Conservation (phyloP, 495 filamentous ascomycete genomes). For the Penicillium argentinense region DNA sequence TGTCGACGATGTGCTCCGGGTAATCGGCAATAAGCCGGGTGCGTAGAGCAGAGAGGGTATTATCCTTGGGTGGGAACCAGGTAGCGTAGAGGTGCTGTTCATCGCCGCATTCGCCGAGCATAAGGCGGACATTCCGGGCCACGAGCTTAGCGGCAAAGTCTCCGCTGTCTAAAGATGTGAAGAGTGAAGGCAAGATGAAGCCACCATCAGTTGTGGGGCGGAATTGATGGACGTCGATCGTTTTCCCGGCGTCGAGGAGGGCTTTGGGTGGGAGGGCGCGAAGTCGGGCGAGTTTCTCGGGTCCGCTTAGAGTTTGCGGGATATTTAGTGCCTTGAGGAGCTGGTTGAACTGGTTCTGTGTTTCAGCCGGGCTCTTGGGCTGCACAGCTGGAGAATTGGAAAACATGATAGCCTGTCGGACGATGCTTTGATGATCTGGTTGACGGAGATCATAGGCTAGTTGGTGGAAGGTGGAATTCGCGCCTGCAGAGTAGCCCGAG, state of each 20-base stretch:
- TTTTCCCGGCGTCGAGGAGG: slow-evolving; percentile 41
- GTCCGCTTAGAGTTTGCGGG: slow-evolving; percentile 33
- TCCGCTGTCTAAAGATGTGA: slow-evolving; percentile 48
- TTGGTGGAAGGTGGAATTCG: slow-evolving; percentile 63
- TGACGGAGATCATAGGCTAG: slow-evolving; percentile 54
- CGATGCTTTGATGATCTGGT: slow-evolving; percentile 35
- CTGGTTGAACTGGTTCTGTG: slow-evolving; percentile 57
- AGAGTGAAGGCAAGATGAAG: slow-evolving; percentile 49
- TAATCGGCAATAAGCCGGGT: slow-evolving; percentile 54
- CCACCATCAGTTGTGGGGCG: slow-evolving; percentile 49
- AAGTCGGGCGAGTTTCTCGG: slow-evolving; percentile 47
- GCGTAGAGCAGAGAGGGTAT: slow-evolving; percentile 40
- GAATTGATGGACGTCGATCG: slow-evolving; percentile 51
- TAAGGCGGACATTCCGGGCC: slow-evolving; percentile 44
- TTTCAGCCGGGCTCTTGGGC: slow-evolving; percentile 44
- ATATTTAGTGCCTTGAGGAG: slow-evolving; percentile 50
- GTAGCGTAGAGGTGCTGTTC: slow-evolving; percentile 53
- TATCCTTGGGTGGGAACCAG: slow-evolving; percentile 38
- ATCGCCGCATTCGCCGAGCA: slow-evolving; percentile 56
- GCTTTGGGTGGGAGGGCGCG: slow-evolving; percentile 34
- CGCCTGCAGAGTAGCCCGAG: slow-evolving; percentile 67
- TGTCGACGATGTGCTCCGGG: slow-evolving; percentile 40
- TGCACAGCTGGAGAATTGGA: slow-evolving; percentile 58
- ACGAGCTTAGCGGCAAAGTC: slow-evolving; percentile 43
- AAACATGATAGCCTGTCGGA: slow-evolving; percentile 52